Base-by-base conservation (phyloP, 129 eudicot genomes). In the Tagetes patula region DNA sequence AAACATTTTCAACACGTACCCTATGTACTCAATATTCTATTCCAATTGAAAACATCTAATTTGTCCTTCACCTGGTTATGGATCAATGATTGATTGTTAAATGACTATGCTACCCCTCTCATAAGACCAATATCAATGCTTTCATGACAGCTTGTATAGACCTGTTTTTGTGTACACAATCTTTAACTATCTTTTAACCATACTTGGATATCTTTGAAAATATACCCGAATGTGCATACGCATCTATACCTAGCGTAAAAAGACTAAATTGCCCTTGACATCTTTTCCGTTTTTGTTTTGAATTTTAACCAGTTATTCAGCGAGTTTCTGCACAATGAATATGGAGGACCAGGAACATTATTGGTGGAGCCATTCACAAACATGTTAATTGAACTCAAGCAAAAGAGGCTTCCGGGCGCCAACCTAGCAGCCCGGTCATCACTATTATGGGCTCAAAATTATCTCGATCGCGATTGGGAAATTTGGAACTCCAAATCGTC, bases 281-380 rank as follows among this genome's bases (percentile, higher is more conserved):
- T 5, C 41, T 34, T 41, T 10, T 77, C 20, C 59, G n/a, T 54
- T 41, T 54, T 20, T 56, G 20, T 61, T 68, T 65, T 34, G 59
- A 75, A 61, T 61, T 20, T 20, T 3, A 40, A 79, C 12, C 87
- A 89, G 98, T 78, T 92, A 76, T 84, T 89, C 46, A 70, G 86
- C 40, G 88, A 87, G 56, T 85, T 87, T 81, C 61, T 89, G 73
- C 77, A 70, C 63, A 71, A 78, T 43, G 95, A 87, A 67, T 92
- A 85, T 74, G 91, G 96, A 82, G 96, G 91, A 74, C 96, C 96
- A 3, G 94, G 94, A 30, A 87, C 96, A 39, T 84, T 85, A 73
- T 39, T 80, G 73, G 84, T 89, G 78, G 96, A 92, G 70, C 96
- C 89, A 78, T 89, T 92, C 73, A 86, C 88, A 10, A 82, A 80